Evolutionary conservation across 2,329 filamentous ascomycete genomes (phyloP), one percentile per base, ranked within the genome.

Genomic region (Ceratocystis harringtonii): DNA sequence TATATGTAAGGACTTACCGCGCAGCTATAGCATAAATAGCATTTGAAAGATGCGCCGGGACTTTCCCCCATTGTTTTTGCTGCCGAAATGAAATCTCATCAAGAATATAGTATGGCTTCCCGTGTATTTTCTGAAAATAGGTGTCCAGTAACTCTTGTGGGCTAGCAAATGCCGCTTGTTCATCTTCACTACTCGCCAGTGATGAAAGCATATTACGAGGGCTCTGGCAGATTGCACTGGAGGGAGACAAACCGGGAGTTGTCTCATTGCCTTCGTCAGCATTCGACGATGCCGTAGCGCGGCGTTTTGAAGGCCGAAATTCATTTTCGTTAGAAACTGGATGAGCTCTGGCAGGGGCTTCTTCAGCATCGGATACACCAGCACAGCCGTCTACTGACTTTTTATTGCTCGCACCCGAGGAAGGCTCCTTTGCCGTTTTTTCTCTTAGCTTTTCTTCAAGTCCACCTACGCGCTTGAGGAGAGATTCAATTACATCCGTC

Each of bases 381-480:
- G 15, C 43, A 32, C 45, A n/a, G n/a, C n/a, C 36, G 36, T 28
- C 15, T n/a, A 30, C 28, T 7, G 22, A 58, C 15, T 32, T 55
- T 30, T 41, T 22, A 19, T 25, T 5, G 30, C 25, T 52, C 19
- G 15, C 41, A 30, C 41, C 57, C 19, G 70, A 67, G 4, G 72
- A 70, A 25, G 70, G 62, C 12, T 69, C 69, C 44, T 74, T 73
- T 10, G 74, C 73, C 22, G 84, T 85, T 71, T 86, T 84, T 69
- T 87, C 84, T 72, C 90, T 89, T 48, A 95, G 78, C 68, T 86
- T 84, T 72, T 88, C 89, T 73, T 95, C 90, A 62, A 95, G 78
- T 1, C 90, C 90, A 73, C 95, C 90, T 1, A 95, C 90, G 64
- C 90, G 82, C 74, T 92, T 95, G 67, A 95, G 73, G 7, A 95